Evolutionary conservation across 139 green algal species (phyloP).

Genomic region (Dunaliella sp.): DNA sequence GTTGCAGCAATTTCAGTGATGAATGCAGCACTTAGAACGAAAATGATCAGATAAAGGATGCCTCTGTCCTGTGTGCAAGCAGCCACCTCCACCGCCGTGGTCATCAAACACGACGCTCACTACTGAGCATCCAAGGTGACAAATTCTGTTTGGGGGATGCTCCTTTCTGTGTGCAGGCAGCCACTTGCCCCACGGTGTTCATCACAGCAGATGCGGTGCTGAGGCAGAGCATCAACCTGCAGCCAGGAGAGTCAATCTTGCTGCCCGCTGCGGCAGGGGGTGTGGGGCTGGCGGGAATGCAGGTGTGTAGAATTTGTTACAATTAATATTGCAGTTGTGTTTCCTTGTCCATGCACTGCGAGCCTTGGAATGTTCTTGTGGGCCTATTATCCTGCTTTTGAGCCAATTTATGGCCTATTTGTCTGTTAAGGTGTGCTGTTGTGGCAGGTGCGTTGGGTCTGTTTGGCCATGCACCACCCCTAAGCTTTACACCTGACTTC

Average conservation of each 20-base stretch:
- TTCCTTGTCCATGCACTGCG: no score
- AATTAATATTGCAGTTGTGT: no score
- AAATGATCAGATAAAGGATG: no score
- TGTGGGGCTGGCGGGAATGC: conserved; percentile 74
- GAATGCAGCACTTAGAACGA: no score
- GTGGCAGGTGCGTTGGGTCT: background rate
- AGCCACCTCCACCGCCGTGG: no score
- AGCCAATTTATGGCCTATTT: background rate
- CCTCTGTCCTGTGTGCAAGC: no score
- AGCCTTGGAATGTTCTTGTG: background rate
- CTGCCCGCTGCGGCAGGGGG: conserved; percentile 78
- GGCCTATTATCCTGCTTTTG: background rate
- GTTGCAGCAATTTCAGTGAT: no score
- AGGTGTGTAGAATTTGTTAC: no score
- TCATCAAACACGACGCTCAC: no score
- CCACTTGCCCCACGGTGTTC: conserved; percentile 79
- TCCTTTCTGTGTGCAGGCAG: conserved; percentile 72
- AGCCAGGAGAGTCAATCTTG: conserved; percentile 53
- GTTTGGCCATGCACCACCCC: background rate
- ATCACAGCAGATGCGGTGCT: conserved; percentile 73
- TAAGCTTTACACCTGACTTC: background rate
- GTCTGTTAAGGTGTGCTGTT: background rate
- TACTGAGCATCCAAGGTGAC: no score
- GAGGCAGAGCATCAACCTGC: conserved; percentile 38
- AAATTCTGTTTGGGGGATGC: no score